A percentile compares a stretch with the other conserved stretches of the same genome.
Evolutionary conservation across 2,329 filamentous ascomycete species (phyloP).

Genomic region (Aspergillus arachidicola): DNA sequence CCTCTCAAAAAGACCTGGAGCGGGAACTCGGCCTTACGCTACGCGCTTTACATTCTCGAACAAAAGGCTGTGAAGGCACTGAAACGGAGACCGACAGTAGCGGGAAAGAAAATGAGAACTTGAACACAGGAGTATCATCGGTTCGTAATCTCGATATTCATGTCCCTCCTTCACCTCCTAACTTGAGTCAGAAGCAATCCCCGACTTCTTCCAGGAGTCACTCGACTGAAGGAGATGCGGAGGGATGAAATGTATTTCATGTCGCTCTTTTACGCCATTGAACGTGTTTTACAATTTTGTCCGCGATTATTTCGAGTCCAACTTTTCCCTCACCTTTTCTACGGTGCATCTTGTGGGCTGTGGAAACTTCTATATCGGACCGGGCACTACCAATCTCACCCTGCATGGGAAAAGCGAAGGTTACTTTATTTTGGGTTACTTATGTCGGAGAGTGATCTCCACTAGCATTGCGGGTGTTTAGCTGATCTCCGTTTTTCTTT

Average conservation of each 20-base stretch:
- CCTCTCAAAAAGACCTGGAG: conserved; percentile 58
- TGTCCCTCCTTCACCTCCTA: not conserved
- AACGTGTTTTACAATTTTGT: not conserved
- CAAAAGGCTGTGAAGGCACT: conserved; percentile 30
- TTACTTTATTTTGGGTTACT: not conserved
- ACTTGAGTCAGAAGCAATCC: not conserved
- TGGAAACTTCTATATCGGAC: not conserved
- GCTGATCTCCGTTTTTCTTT: not conserved
- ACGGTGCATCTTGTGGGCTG: not conserved
- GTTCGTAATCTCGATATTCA: not conserved
- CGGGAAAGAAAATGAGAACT: conserved; percentile 38
- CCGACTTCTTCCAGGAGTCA: not conserved
- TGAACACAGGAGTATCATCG: not conserved
- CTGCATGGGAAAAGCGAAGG: not conserved
- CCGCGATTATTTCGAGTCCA: not conserved
- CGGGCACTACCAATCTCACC: not conserved
- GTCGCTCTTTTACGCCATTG: not conserved
- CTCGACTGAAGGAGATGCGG: not conserved
- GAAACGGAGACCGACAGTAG: conserved; percentile 45
- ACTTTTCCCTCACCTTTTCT: not conserved
- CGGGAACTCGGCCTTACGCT: conserved; percentile 55
- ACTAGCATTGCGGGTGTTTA: not conserved
- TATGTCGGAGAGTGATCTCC: not conserved
- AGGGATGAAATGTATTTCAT: not conserved
- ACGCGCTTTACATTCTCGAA: conserved; percentile 35